Evolutionary conservation across 169 alveolate species (phyloP), one percentile per base, ranked within the genome.

Genomic region (Cryptosporidium parvum): DNA sequence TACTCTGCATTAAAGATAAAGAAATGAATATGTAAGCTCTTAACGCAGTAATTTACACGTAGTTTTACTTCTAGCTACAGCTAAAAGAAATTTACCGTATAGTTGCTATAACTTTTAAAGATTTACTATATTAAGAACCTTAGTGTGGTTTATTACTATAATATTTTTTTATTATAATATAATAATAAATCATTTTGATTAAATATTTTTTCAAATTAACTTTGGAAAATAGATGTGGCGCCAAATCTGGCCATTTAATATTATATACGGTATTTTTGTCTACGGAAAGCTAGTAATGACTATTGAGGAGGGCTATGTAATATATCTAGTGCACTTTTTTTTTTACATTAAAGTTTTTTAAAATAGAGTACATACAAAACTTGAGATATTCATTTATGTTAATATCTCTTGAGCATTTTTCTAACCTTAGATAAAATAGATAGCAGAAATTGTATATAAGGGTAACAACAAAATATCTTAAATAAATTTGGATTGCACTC

Each of bases 141-240:
- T 33, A 65, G 0, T n/a, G 44, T 37, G 3, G 48, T 21, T 31
- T 65, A n/a, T 35, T 65, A 65, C 51, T 65, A 18, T 56, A 23
- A 56, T 56, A 56, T 56, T 9, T 56, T 21, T n/a, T n/a, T 23
- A 56, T 56, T 56, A 26, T 23, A 56, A 9, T 56, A 8, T 26
- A 23, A 16, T 23, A 16, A 3, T 56, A 56, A 16, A 23, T 23
- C 67, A 56, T 56, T 6, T 56, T 56, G 37, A 56, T 56, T 56
- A 21, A 26, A 0, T 18, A 56, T n/a, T 9, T 12, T 12, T 9
- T 8, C 8, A 23, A 23, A 18, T 53, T 62, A 29, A 4, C 6
- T 18, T 48, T 48, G 56, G 51, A 65, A 65, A 65, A 65, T 7
- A 65, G 48, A 65, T 65, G 72, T 65, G 72, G 72, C 72, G 72